Percentiles rank a stretch among this genome's conserved stretches.
phyloP scores from a whole-genome alignment of 2,329 filamentous ascomycete genomes.

The Colletotrichum somersetense region DNA sequence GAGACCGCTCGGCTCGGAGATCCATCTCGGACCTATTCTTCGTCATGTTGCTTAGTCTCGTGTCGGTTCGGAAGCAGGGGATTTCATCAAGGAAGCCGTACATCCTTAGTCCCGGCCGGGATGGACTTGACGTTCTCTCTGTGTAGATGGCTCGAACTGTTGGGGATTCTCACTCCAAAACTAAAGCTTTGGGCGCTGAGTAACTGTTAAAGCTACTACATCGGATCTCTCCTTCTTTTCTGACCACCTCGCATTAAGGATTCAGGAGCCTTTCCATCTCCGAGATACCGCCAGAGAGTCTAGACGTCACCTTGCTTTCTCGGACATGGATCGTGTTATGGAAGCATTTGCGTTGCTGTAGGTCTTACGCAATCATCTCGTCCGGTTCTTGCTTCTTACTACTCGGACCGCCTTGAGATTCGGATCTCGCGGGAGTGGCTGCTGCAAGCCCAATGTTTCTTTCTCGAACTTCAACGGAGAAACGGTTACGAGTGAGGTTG shows the following conservation, averaged over 20 bases:
- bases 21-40: constrained; percentile 14
- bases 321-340: not conserved
- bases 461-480: not conserved
- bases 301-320: not conserved
- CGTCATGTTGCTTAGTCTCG: not conserved
- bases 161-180: not conserved
- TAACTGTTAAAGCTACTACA: not conserved
- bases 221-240: not conserved
- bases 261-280: not conserved
- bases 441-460: not conserved
- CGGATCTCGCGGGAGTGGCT: not conserved
- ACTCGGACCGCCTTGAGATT: not conserved
- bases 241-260: no score
- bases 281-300: not conserved
- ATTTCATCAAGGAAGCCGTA: not conserved
- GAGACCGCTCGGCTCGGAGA: constrained; percentile 31
- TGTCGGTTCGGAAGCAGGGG: not conserved
- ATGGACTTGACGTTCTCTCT: no score
- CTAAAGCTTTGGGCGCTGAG: not conserved
- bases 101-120: not conserved
- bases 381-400: not conserved
- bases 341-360: not conserved
- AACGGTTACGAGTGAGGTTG: not conserved
- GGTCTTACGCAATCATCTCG: not conserved
- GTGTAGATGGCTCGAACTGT: not conserved